Conservation (phyloP, 78 protist genomes). For the Pigoraptor vietnamica region DNA sequence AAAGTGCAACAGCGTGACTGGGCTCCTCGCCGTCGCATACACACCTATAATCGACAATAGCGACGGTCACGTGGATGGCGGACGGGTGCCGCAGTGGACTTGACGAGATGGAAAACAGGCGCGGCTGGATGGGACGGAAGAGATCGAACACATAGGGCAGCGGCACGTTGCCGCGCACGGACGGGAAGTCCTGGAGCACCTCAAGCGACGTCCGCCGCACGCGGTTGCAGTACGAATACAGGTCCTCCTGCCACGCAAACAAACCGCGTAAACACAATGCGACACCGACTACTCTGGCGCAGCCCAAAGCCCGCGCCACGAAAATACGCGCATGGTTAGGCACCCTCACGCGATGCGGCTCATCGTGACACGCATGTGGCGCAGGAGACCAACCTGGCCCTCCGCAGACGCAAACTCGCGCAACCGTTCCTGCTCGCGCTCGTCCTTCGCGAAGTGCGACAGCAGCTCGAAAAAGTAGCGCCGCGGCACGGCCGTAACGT, state of each 20-base stretch:
- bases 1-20: neutral
- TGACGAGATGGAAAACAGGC: constrained; percentile 38
- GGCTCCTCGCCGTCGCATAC: neutral
- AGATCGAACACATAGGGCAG: constrained; percentile 25
- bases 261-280: neutral
- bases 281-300: neutral
- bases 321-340: no score
- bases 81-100: neutral
- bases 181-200: constrained; percentile 33
- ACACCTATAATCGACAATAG: constrained; percentile 20
- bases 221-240: constrained; percentile 1
- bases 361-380: neutral
- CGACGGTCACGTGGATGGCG: constrained; percentile 6
- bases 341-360: neutral
- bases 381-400: constrained; percentile 2
- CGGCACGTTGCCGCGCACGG: constrained; percentile 6
- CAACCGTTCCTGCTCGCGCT: constrained; percentile 5
- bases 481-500: neutral
- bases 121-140: constrained; percentile 20
- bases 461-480: constrained; percentile 34
- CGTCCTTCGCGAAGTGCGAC: neutral
- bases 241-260: constrained; percentile 11
- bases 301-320: no score
- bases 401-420: constrained; percentile 12
- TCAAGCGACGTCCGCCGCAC: neutral